Base-by-base conservation (phyloP, 23 red algal genomes). In the Chondrus crispus region DNA sequence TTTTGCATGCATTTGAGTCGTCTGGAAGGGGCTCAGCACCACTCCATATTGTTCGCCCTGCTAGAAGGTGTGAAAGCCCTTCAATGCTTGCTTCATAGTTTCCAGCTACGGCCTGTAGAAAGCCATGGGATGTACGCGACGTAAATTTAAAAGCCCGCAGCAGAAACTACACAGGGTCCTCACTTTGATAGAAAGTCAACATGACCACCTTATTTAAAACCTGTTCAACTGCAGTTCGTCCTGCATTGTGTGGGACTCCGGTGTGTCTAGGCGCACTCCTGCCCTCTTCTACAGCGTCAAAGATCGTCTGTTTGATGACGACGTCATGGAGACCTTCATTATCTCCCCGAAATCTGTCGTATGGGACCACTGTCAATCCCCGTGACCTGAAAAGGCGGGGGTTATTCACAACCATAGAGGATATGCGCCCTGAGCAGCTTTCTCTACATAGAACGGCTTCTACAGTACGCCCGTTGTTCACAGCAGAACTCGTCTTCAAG, bases 131-230 rank as follows among this genome's bases (percentile, higher is more conserved):
- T 32, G 82, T 70, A 7, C 62, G 32, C 29, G 57, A 86, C 33
- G 57, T 73, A 73, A 73, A 86, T 26, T 86, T 58, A 64, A 86
- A 86, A 52, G 60, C 82, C 26, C 44, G 18, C 3, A 19, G n/a
- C 1, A 86, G 28, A 28, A 86, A 86, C 82, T 63, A 86, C 24
- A 40, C 39, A 10, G 82, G 82, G 35, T 86, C 82, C 9, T 73
- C 62, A 2, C 42, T 68, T 52, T 86, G 62, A 38, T 68, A 53
- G 42, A 86, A 36, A 47, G 55, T 73, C 6, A 73, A n/a, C 46
- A 68, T n/a, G 62, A 18, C 13, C 33, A 73, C 63, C 46, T 44
- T 42, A n/a, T 58, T 41, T 18, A 86, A n/a, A 8, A 32, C 62
- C 63, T 86, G 36, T 35, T 64, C 58, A n/a, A 68, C 43, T 50